Percentiles rank a stretch among this genome's conserved stretches.
These are phyloP conservation scores for Copromyces sp. DNA, from an alignment of 495 filamentous ascomycete genomes.

Conservation along the genomic window DNA sequence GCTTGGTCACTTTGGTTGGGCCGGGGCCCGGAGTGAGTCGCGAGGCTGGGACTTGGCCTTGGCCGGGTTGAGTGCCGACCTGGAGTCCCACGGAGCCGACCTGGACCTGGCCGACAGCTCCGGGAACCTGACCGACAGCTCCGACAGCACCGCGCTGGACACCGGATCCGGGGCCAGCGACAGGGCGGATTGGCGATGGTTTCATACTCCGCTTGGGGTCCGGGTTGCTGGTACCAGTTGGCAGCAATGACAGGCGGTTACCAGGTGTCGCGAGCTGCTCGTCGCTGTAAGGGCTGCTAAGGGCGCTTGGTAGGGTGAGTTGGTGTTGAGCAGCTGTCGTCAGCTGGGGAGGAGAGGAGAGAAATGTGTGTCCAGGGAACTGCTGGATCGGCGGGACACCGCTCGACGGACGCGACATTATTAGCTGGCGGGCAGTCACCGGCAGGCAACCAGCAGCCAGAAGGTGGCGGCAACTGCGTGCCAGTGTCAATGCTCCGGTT, in stretches of 20 bases:
- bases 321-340: conserved; percentile 25
- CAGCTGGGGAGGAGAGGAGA: conserved; percentile 12
- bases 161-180: background rate
- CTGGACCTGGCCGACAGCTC: background rate
- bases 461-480: background rate
- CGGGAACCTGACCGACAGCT: background rate
- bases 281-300: background rate
- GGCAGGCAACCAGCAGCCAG: background rate
- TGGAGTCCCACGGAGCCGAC: background rate
- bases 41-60: conserved; percentile 10
- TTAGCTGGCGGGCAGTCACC: background rate
- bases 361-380: conserved; percentile 1
- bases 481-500: background rate
- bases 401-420: background rate
- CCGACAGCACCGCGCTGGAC: background rate
- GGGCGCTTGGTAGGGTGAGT: conserved; percentile 8
- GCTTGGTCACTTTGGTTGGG: conserved; percentile 34
- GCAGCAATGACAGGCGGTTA: background rate
- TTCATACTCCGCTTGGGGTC: conserved; percentile 13
- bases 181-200: conserved; percentile 14
- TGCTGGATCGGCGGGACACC: background rate
- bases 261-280: conserved; percentile 2
- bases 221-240: background rate
- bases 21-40: conserved; percentile 28
- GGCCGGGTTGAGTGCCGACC: background rate